Percentiles rank a stretch among this genome's conserved stretches.
Conservation (phyloP, 306 rosid species). For the Rosa lucieae region DNA sequence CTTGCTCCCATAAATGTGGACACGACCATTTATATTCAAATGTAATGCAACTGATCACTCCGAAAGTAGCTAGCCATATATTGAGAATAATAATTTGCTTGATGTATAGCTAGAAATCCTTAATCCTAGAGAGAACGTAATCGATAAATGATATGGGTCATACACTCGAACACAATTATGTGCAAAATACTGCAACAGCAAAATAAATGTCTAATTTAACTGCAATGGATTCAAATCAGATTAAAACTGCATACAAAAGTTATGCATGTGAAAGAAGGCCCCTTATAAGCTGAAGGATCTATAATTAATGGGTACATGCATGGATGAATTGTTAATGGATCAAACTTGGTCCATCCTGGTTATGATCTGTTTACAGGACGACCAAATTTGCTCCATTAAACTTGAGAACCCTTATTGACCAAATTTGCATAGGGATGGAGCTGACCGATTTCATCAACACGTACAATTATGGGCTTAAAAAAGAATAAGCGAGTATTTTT, state of each 20-base stretch:
- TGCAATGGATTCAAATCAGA: not conserved
- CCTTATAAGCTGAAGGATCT: not conserved
- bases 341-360: constrained; percentile 74
- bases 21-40: too few relatives aligned
- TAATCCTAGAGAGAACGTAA: too few relatives aligned
- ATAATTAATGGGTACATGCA: constrained; percentile 27
- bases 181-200: too few relatives aligned
- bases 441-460: not conserved
- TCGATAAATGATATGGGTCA: too few relatives aligned
- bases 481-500: not conserved
- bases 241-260: not conserved
- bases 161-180: too few relatives aligned
- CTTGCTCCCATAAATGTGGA: too few relatives aligned
- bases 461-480: constrained; percentile 7
- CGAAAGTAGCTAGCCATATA: too few relatives aligned
- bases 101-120: too few relatives aligned
- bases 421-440: not conserved
- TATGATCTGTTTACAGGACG: constrained; percentile 24
- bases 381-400: constrained; percentile 81
- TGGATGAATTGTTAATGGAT: constrained; percentile 52
- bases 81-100: too few relatives aligned
- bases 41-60: too few relatives aligned
- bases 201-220: not conserved
- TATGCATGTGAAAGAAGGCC: not conserved
- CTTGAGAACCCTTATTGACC: not conserved